A percentile compares a stretch with the other conserved stretches of the same genome.
These are phyloP conservation scores for Silene noctiflora DNA, from an alignment of 179 eudicot species.

Conservation along the genomic window DNA sequence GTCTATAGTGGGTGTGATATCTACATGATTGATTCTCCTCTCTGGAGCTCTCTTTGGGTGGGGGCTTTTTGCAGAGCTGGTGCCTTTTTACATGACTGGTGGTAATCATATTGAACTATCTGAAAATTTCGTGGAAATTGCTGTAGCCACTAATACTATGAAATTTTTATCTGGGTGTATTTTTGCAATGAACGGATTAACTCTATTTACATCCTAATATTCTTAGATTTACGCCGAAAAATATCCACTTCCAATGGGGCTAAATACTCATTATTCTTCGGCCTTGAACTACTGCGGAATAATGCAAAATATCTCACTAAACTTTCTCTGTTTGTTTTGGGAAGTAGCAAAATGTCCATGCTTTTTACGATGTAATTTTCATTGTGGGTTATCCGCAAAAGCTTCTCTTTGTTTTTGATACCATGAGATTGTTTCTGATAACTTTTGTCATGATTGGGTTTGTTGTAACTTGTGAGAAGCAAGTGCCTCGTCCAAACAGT, in stretches of 20 bases:
- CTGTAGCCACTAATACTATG: not conserved
- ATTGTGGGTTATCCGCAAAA: not conserved
- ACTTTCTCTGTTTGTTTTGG: not conserved
- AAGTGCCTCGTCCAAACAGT: constrained; percentile 13
- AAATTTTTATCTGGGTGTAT: not conserved
- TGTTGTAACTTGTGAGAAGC: not conserved
- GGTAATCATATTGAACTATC: not conserved
- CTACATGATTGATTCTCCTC: constrained; percentile 3
- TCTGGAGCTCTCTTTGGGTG: not conserved
- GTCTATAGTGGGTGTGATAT: not conserved
- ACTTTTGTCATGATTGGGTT: constrained; percentile 14
- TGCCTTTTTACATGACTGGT: not conserved
- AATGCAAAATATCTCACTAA: no score
- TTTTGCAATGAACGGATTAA: not conserved
- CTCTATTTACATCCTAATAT: not conserved
- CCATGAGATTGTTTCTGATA: constrained; percentile 11
- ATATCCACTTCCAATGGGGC: no score
- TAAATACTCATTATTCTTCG: no score
- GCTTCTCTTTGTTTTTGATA: constrained; percentile 1
- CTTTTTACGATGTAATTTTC: not conserved
- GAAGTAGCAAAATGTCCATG: not conserved
- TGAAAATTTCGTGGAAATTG: not conserved
- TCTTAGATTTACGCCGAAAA: no score
- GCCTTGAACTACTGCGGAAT: no score
- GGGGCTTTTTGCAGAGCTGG: not conserved